phyloP scores from a whole-genome alignment of 768 basidiomycete species.

The Tricholoma saponaceum region DNA sequence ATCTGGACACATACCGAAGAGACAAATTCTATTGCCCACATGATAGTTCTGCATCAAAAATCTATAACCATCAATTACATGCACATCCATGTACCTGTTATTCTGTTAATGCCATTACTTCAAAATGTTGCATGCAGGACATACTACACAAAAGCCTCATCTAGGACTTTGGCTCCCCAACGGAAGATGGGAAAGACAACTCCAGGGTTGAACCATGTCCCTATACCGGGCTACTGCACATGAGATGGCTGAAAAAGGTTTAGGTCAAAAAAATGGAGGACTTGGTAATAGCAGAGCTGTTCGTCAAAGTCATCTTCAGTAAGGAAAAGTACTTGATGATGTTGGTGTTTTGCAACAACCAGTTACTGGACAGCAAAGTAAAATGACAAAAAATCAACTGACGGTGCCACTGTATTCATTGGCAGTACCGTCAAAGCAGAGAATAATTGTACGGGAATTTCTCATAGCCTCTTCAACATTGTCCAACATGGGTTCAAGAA shows the following conservation, averaged over 20 bases:
- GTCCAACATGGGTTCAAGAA: background rate
- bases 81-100: constrained; percentile 60
- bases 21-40: constrained; percentile 68
- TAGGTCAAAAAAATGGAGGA: constrained; percentile 19
- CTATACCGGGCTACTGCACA: constrained; percentile 37
- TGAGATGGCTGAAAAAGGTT: constrained; percentile 29
- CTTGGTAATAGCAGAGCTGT: constrained; percentile 73
- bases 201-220: constrained; percentile 56
- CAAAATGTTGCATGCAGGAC: constrained; percentile 9
- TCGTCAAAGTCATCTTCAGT: constrained; percentile 44
- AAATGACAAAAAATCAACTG: constrained; percentile 12
- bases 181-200: constrained; percentile 58
- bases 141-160: constrained; percentile 72
- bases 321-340: constrained; percentile 67
- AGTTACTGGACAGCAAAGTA: background rate
- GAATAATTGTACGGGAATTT: constrained; percentile 44
- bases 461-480: background rate
- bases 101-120: background rate
- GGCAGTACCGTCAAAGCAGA: constrained; percentile 71
- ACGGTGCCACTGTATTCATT: constrained; percentile 48
- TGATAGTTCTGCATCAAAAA: constrained; percentile 78
- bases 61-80: constrained; percentile 72
- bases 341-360: constrained; percentile 50
- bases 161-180: constrained; percentile 57
- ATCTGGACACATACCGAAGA: constrained; percentile 50